These are phyloP conservation scores for Mycena pura DNA, from an alignment of 768 basidiomycete genomes.

Conservation along the genomic window DNA sequence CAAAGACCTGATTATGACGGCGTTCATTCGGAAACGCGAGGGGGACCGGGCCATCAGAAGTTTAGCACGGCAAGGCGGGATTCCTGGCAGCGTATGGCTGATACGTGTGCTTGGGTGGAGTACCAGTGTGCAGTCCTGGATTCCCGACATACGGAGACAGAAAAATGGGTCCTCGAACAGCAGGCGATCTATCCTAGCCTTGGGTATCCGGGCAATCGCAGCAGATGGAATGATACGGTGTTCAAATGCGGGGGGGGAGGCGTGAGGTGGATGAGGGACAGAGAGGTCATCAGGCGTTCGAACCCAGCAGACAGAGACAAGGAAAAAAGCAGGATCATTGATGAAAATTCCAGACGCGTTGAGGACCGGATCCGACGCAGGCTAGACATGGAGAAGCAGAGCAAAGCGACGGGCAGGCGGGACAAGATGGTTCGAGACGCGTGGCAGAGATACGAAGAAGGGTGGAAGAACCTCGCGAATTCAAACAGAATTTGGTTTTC, in stretches of 20 bases:
- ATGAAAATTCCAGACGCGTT: slow-evolving; percentile 62
- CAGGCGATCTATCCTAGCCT: slow-evolving; percentile 49
- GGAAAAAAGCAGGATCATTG: slow-evolving; percentile 52
- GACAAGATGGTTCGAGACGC: slow-evolving; percentile 58
- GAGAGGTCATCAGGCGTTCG: slow-evolving; percentile 52
- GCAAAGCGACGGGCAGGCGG: slow-evolving; percentile 49
- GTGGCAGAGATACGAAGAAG: slow-evolving; percentile 69
- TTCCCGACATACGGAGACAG: slow-evolving; percentile 56
- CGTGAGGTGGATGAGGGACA: slow-evolving; percentile 59
- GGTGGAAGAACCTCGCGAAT: slow-evolving; percentile 61
- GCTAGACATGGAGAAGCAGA: slow-evolving; percentile 55
- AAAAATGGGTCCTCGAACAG: slow-evolving; percentile 71
- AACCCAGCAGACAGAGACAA: slow-evolving; percentile 53
- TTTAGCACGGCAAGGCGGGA: background rate
- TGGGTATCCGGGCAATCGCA: slow-evolving; percentile 36
- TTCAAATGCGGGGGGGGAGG: slow-evolving; percentile 59
- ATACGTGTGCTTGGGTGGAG: slow-evolving; percentile 56
- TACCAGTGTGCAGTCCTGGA: slow-evolving; percentile 58
- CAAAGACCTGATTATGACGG: background rate
- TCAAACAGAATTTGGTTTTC: slow-evolving; percentile 61
- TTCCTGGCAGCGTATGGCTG: slow-evolving; percentile 50
- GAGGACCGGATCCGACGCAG: slow-evolving; percentile 58
- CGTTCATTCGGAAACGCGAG: slow-evolving; percentile 1
- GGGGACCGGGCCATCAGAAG: background rate
- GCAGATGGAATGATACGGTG: slow-evolving; percentile 59